Base-by-base conservation (phyloP, 73 alveolate genomes). In the Paramecium caudatum region DNA sequence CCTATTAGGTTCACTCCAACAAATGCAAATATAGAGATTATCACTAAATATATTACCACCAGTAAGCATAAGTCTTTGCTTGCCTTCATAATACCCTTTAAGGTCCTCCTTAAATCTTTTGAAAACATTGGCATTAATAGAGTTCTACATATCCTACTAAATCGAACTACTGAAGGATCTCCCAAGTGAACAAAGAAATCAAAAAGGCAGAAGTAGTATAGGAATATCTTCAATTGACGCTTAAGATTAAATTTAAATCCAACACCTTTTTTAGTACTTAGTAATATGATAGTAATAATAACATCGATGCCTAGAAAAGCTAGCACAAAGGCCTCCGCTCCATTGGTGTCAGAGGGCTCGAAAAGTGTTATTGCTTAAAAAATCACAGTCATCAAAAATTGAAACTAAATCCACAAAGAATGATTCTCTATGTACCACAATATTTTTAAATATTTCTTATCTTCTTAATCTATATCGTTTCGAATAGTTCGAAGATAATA, bases 1-100 rank as follows among this genome's bases (percentile, higher is more conserved):
- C 93, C 93, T 6, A 86, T 86, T n/a, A 86, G n/a, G 21, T 86
- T 86, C n/a, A 86, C 30, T 6, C 93, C 93, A 15, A 86, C 16
- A 63, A 62, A 86, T 3, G 93, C 32, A 37, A 70, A 86, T 41
- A 86, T 46, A 5, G 93, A 86, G 23, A 78, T 86, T 10, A 86
- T 46, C n/a, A 86, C 39, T 16, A 61, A 25, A 61, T 86, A 70
- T 34, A 86, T 41, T 45, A 43, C 46, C 3, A 86, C 30, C 36
- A 86, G 34, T 47, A 86, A 62, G 5, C 61, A 16, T 61, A 86
- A 47, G 25, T 86, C 84, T 62, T 50, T 69, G 19, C 90, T 78
- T 15, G 93, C 82, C 25, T 86, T 63, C 33, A 86, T 25, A 7
- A 86, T 86, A 0, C 93, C 93, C 43, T 63, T 41, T 32, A 86